Conservation (phyloP, 2,329 filamentous ascomycete species). For the Cordyceps farinosa region DNA sequence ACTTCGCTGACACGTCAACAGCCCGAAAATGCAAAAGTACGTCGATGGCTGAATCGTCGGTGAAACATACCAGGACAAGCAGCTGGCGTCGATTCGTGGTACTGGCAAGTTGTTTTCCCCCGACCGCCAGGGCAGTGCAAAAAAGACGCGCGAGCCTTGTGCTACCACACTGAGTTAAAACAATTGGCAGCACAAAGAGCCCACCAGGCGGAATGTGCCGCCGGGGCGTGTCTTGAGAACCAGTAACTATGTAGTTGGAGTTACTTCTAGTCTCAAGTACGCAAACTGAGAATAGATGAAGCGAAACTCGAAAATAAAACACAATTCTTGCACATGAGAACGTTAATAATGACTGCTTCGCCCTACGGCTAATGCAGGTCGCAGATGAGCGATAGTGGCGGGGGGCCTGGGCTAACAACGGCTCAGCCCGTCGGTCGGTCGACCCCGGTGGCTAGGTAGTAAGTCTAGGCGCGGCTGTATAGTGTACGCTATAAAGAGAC, state of each 20-base stretch:
- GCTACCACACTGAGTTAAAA: neutral
- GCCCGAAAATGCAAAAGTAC: neutral
- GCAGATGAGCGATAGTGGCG: neutral
- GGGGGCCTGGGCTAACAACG: neutral
- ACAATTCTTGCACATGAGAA: neutral
- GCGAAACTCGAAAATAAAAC: neutral
- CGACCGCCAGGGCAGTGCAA: no score
- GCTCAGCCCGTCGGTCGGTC: neutral
- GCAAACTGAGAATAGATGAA: neutral
- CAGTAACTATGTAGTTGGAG: neutral
- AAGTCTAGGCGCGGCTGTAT: no score
- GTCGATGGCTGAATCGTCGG: slow-evolving; percentile 11
- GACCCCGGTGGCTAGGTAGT: neutral
- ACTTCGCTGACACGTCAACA: slow-evolving; percentile 11
- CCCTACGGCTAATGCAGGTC: neutral
- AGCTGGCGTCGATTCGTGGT: neutral
- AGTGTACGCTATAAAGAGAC: no score
- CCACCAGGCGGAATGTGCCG: no score
- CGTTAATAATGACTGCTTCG: neutral
- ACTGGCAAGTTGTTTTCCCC: neutral
- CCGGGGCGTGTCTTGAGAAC: neutral
- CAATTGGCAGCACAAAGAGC: neutral
- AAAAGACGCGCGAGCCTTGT: neutral
- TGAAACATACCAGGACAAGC: neutral
- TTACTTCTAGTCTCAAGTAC: neutral